Evolutionary conservation across 805 yeast species (phyloP), one percentile per base, ranked within the genome.

Genomic region (Teunomyces tritomae): DNA sequence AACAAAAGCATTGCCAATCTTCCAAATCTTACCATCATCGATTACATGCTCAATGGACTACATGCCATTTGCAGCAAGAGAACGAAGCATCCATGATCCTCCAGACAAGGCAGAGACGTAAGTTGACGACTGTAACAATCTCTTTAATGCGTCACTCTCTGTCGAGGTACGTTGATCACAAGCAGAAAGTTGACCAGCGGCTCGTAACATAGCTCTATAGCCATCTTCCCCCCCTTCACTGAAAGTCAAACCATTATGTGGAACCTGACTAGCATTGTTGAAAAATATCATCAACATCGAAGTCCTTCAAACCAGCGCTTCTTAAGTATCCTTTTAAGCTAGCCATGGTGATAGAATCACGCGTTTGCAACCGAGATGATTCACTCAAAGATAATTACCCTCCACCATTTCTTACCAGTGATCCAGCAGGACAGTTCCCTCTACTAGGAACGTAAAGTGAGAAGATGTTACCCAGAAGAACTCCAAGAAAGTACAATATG

Each of bases 111-210:
- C 77, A 1, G 67, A 56, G 9, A 72, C 45, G 49, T 73, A 73
- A 8, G 70, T 65, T 2, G 74, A 53, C 7, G 73, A 60, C 51
- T 73, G 76, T 16, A 72, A 57, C 14, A 73, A 44, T 5, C 55
- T 52, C 32, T 47, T 47, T 33, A 51, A 43, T 5, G 46, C 49
- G 5, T 20, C 10, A 29, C 46, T 57, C 3, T 81, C 71, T 20
- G 84, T 76, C 44, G 75, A 76, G 7, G 92, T 83, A 53, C 95
- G 72, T 57, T 80, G 79, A 62, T 89, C 96, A 49, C 87, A 67
- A 1, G 94, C 96, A 0, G 91, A 71, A 14, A 89, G 66, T 62
- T 83, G 81, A 28, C 96, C 96, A n/a, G 96, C 96, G 2, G 96
- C 96, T 46, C 76, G 69, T 29, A 89, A 67, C 89, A 73, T 66